phyloP scores from a whole-genome alignment of 108 stramenopile genomes.

The Nitzschia palea region DNA sequence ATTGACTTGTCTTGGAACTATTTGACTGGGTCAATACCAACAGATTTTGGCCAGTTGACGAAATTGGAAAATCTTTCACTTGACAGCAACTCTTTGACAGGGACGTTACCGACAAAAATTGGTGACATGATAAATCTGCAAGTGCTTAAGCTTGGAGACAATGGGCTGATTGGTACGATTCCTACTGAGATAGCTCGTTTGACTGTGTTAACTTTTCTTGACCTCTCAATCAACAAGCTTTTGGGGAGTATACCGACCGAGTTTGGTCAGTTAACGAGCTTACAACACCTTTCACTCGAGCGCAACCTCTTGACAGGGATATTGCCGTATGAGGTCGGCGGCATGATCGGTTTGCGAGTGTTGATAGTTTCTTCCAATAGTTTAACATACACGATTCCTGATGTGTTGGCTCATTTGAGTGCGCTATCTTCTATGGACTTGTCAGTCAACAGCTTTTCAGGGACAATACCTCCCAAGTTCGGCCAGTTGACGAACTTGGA shows the following conservation, averaged over 20 bases:
- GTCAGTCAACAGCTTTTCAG: not conserved
- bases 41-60: not conserved
- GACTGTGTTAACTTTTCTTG: slow-evolving; percentile 13
- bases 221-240: slow-evolving; percentile 19
- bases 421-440: slow-evolving; percentile 27
- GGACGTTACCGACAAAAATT: slow-evolving; percentile 8
- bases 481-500: not conserved
- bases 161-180: slow-evolving; percentile 42
- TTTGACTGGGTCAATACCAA: not conserved
- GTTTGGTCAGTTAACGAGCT: not conserved
- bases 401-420: not conserved
- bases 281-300: not conserved
- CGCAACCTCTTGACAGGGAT: slow-evolving; percentile 21
- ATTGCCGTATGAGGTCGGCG: slow-evolving; percentile 30
- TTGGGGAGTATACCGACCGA: slow-evolving; percentile 14
- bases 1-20: too few relatives aligned
- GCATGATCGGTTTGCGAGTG: slow-evolving; percentile 15
- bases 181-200: slow-evolving; percentile 24
- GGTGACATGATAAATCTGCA: slow-evolving; percentile 29
- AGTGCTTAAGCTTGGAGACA: not conserved
- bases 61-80: not conserved
- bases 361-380: slow-evolving; percentile 8
- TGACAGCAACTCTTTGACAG: not conserved
- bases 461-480: slow-evolving; percentile 4
- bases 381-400: slow-evolving; percentile 2